Conservation (phyloP, 2,329 filamentous ascomycete species). For the Berkeleyomyces rouxiae region DNA sequence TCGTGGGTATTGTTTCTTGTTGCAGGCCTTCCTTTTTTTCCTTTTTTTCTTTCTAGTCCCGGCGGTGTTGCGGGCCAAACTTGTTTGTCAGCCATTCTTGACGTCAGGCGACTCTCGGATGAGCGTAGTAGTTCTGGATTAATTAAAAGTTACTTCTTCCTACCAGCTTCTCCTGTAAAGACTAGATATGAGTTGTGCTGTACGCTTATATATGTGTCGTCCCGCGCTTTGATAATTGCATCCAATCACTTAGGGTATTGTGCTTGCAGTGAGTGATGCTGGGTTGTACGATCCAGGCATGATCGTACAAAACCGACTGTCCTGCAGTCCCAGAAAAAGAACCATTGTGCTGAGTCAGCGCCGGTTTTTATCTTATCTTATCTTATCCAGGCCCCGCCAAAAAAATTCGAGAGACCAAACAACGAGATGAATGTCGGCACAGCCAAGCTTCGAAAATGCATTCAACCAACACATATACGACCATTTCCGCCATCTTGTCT, state of each 20-base stretch:
- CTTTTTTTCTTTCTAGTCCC: neutral
- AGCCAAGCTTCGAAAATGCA: neutral
- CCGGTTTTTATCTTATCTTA: conserved; percentile 9
- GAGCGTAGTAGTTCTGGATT: too few species aligned
- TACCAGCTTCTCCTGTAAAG: neutral
- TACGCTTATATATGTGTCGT: neutral
- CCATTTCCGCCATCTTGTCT: too few species aligned
- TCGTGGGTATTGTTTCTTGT: neutral
- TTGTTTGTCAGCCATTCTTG: too few species aligned
- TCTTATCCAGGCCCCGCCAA: conserved; percentile 11
- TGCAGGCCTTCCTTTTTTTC: neutral
- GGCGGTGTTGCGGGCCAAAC: neutral
- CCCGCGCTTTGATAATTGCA: too few species aligned
- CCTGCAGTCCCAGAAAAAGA: neutral
- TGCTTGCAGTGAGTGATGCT: neutral
- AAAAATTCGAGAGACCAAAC: conserved; percentile 11
- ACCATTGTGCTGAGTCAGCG: neutral
- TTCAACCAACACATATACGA: neutral
- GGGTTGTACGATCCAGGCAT: neutral
- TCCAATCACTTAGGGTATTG: too few species aligned
- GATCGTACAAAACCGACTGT: too few species aligned
- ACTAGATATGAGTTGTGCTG: neutral
- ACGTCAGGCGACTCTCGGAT: too few species aligned
- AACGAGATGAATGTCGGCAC: neutral
- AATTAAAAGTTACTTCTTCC: too few species aligned